phyloP scores from a whole-genome alignment of 805 yeast species.

The Wickerhamiella brachini region DNA sequence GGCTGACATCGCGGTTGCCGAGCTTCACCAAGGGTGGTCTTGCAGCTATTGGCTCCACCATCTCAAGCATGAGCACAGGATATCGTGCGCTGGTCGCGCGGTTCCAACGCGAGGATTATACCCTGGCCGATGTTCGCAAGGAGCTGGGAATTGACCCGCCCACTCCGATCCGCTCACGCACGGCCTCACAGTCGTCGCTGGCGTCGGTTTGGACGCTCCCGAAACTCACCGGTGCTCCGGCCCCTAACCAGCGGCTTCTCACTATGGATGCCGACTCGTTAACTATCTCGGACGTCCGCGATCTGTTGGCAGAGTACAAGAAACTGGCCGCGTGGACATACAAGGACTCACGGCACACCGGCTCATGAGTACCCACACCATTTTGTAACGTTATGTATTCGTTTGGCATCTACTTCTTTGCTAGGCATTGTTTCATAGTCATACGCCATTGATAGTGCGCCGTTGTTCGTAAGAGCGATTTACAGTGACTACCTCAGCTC shows the following conservation, averaged over 20 bases:
- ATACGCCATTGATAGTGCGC: no score
- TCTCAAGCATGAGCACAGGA: background rate
- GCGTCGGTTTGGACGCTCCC: background rate
- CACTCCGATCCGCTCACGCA: constrained; percentile 1
- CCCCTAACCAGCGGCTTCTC: constrained; percentile 14
- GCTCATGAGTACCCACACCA: background rate
- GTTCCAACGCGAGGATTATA: background rate
- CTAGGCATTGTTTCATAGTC: no score
- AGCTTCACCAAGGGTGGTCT: background rate
- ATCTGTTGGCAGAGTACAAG: constrained; percentile 26
- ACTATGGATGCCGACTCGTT: constrained; percentile 21
- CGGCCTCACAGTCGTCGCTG: background rate
- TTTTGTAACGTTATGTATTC: background rate
- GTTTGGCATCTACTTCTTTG: no score
- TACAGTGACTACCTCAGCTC: no score
- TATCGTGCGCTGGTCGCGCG: background rate
- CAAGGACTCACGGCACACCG: background rate
- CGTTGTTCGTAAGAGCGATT: no score
- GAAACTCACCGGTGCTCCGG: background rate
- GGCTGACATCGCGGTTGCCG: background rate
- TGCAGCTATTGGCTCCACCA: background rate
- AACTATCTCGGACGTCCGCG: constrained; percentile 24
- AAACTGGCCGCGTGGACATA: constrained; percentile 21
- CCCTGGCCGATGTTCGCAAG: constrained; percentile 3
- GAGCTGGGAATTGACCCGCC: background rate